Conservation (phyloP, 345 rosid genomes). For the Brassica juncea region DNA sequence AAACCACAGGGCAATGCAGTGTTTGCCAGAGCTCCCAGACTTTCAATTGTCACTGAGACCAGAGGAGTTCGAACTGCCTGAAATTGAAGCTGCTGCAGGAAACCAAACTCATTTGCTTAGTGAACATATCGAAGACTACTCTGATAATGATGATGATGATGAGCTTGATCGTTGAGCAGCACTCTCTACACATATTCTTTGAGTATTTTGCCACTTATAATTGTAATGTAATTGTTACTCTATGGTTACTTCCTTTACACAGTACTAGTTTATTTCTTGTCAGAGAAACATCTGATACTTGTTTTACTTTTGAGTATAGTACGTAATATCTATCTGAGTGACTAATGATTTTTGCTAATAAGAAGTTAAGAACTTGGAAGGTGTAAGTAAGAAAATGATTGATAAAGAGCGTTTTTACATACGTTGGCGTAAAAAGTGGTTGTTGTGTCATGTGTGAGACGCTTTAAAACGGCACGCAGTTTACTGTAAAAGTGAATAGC, state of each 20-base stretch:
- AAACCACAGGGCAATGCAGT: constrained; percentile 63
- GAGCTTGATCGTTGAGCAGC: constrained; percentile 39
- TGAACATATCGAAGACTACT: constrained; percentile 60
- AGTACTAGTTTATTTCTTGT: constrained; percentile 15
- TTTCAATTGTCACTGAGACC: constrained; percentile 85
- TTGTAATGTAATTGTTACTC: constrained; percentile 15
- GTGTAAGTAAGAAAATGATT: background rate
- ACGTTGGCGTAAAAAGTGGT: background rate
- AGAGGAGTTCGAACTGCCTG: constrained; percentile 70
- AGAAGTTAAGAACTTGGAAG: background rate
- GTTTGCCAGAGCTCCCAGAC: constrained; percentile 82
- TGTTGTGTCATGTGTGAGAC: background rate
- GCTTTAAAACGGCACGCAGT: constrained; percentile 23
- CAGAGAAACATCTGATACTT: constrained; percentile 8
- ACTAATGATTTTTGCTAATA: no score
- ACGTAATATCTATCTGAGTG: no score
- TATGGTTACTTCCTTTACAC: constrained; percentile 10
- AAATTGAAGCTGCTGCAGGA: constrained; percentile 47
- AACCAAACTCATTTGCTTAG: constrained; percentile 54
- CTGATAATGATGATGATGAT: constrained; percentile 32
- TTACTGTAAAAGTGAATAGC: background rate
- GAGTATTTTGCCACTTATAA: constrained; percentile 16
- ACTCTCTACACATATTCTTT: constrained; percentile 17
- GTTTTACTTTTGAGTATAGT: no score
- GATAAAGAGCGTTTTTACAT: background rate